Conservation (phyloP, 2,329 filamentous ascomycete species). For the Cercospora sojina region DNA sequence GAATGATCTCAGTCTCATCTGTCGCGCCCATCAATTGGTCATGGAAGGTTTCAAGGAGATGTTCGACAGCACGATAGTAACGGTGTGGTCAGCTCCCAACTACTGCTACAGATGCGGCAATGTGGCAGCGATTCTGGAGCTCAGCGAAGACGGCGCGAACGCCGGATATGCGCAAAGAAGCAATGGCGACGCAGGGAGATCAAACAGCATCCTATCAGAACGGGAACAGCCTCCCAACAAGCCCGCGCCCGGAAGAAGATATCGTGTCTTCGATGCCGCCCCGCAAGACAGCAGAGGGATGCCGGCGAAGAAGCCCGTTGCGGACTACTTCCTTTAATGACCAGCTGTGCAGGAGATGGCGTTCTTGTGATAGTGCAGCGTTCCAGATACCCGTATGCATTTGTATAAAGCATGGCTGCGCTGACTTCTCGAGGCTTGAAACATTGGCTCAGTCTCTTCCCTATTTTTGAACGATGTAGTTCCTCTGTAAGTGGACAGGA, state of each 20-base stretch:
- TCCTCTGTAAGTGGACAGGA: not conserved
- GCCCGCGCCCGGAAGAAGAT: conserved; percentile 78
- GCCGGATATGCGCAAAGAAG: conserved; percentile 51
- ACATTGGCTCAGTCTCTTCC: not conserved
- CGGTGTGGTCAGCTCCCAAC: conserved; percentile 67
- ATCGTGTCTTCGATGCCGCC: conserved; percentile 93
- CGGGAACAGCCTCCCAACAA: conserved; percentile 44
- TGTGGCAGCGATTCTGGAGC: conserved; percentile 85
- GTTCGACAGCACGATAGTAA: conserved; percentile 94
- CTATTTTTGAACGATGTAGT: not conserved
- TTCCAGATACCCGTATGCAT: conserved; percentile 24
- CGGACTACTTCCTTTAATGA: conserved; percentile 83
- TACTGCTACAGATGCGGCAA: conserved; percentile 50
- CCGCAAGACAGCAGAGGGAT: conserved; percentile 95
- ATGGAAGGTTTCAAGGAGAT: conserved; percentile 99
- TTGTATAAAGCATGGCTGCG: conserved; percentile 1
- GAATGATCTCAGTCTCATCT: conserved; percentile 89
- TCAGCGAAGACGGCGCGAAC: conserved; percentile 74
- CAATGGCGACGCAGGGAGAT: conserved; percentile 65
- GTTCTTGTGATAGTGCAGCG: conserved; percentile 11
- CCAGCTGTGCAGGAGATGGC: not conserved
- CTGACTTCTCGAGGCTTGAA: not conserved
- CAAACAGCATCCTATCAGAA: conserved; percentile 45
- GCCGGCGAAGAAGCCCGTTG: conserved; percentile 97
- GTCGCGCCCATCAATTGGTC: conserved; percentile 91